Percentiles rank a stretch among this genome's conserved stretches.
These are phyloP conservation scores for Termitomyces sp. DNA, from an alignment of 768 basidiomycete species.

Conservation along the genomic window DNA sequence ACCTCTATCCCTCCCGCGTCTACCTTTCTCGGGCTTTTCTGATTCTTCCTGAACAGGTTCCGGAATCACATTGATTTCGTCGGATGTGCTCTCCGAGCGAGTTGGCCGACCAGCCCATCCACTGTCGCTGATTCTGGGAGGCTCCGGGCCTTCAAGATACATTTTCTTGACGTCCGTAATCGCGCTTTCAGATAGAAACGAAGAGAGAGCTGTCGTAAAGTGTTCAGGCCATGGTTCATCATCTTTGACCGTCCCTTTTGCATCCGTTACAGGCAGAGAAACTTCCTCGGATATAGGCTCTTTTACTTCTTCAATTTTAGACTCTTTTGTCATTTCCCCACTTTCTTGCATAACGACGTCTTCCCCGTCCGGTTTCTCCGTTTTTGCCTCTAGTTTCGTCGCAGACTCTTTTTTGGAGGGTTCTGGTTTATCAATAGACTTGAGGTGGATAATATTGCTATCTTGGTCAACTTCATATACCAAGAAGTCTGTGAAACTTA, in stretches of 20 bases:
- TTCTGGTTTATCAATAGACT: slow-evolving; percentile 68
- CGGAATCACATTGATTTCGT: slow-evolving; percentile 6
- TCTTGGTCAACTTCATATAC: slow-evolving; percentile 88
- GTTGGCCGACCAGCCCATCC: slow-evolving; percentile 62
- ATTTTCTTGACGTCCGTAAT: slow-evolving; percentile 65
- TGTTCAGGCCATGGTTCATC: slow-evolving; percentile 62
- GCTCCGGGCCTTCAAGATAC: slow-evolving; percentile 76
- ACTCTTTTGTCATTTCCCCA: slow-evolving; percentile 5
- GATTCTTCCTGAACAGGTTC: slow-evolving; percentile 18
- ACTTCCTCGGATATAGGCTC: slow-evolving; percentile 4
- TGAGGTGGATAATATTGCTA: slow-evolving; percentile 74
- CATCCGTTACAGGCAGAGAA: slow-evolving; percentile 2
- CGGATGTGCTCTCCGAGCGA: slow-evolving; percentile 18
- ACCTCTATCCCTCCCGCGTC: slow-evolving; percentile 36
- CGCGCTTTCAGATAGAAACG: slow-evolving; percentile 58
- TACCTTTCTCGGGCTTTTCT: slow-evolving; percentile 22
- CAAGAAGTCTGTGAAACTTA: slow-evolving; percentile 94
- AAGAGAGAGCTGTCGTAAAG: slow-evolving; percentile 47
- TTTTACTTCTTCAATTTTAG: slow-evolving; percentile 9
- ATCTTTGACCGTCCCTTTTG: slow-evolving; percentile 10
- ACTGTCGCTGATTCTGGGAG: slow-evolving; percentile 64
- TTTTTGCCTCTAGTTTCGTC: slow-evolving; percentile 11
- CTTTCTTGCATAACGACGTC: slow-evolving; percentile 18
- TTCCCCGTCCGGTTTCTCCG: slow-evolving; percentile 11
- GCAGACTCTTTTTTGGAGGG: slow-evolving; percentile 38